Conservation (phyloP, 2,329 filamentous ascomycete species). For the Diaporthe humulicola region DNA sequence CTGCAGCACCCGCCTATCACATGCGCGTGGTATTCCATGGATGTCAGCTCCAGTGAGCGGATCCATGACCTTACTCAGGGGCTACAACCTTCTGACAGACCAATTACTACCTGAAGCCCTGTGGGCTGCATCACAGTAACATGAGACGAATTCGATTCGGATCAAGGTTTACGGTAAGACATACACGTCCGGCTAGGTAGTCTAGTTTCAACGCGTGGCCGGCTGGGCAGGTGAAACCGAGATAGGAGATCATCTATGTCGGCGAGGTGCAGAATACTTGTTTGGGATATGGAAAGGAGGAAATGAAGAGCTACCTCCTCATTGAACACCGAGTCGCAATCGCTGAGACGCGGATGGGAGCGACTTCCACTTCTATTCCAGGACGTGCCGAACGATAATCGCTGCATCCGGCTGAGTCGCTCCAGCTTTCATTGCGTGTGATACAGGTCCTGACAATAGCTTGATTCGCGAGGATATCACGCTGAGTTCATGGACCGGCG, state of each 20-base stretch:
- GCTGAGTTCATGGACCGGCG: neutral
- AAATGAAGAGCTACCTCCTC: neutral
- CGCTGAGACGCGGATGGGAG: neutral
- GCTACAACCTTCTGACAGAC: neutral
- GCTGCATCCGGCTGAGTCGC: too few species aligned
- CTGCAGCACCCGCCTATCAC: neutral
- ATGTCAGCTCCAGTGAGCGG: neutral
- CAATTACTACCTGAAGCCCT: conserved; percentile 7
- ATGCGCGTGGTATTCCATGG: neutral
- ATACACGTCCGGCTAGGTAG: neutral
- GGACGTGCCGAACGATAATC: neutral
- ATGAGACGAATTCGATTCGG: conserved; percentile 21
- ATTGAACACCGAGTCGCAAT: neutral
- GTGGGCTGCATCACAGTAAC: conserved; percentile 11
- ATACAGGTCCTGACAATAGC: neutral
- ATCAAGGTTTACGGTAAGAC: conserved; percentile 11
- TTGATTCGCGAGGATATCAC: neutral
- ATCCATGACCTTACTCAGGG: conserved; percentile 23
- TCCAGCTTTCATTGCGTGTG: too few species aligned
- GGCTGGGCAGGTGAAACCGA: conserved; percentile 12
- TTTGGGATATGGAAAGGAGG: neutral
- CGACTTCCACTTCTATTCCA: neutral
- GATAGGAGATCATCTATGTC: neutral
- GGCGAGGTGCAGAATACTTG: neutral
- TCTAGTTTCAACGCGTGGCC: conserved; percentile 21